Conservation (phyloP, 768 basidiomycete species). For the button mushroom (Agaricus bisporus) region DNA sequence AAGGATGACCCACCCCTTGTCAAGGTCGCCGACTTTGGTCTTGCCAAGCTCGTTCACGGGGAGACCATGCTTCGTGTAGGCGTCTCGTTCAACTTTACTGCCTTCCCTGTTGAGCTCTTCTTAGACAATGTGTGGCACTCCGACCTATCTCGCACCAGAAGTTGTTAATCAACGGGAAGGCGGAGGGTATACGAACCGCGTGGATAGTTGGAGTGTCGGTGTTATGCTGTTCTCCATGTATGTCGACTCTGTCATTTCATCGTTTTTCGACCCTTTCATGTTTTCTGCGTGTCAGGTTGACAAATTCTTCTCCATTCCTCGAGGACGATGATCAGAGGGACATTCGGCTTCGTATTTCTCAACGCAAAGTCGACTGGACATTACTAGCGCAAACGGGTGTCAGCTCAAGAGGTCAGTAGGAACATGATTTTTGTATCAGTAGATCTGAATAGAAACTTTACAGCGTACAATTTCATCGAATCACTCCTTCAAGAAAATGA, state of each 20-base stretch:
- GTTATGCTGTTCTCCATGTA: constrained; percentile 93
- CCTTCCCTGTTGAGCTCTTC: not conserved
- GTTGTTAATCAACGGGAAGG: constrained; percentile 64
- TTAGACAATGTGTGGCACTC: constrained; percentile 95
- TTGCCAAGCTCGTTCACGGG: constrained; percentile 87
- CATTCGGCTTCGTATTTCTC: constrained; percentile 53
- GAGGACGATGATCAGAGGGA: constrained; percentile 61
- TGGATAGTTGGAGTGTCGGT: constrained; percentile 96
- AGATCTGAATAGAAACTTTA: not conserved
- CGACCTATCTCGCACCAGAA: constrained; percentile 89
- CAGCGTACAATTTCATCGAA: constrained; percentile 63
- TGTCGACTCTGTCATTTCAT: constrained; percentile 15
- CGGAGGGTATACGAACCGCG: constrained; percentile 79
- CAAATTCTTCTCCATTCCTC: constrained; percentile 73
- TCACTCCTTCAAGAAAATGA: constrained; percentile 65
- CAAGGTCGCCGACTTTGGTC: constrained; percentile 94
- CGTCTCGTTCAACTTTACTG: not conserved
- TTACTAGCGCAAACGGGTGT: constrained; percentile 33
- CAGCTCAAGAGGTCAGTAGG: constrained; percentile 40
- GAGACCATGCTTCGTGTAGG: constrained; percentile 70
- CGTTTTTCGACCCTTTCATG: constrained; percentile 8
- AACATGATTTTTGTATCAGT: not conserved
- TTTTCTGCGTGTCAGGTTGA: constrained; percentile 44
- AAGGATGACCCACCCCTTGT: constrained; percentile 57
- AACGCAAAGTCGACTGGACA: constrained; percentile 58